Evolutionary conservation across 805 yeast species (phyloP).

Genomic region (Barnettozyma wickerhamii): DNA sequence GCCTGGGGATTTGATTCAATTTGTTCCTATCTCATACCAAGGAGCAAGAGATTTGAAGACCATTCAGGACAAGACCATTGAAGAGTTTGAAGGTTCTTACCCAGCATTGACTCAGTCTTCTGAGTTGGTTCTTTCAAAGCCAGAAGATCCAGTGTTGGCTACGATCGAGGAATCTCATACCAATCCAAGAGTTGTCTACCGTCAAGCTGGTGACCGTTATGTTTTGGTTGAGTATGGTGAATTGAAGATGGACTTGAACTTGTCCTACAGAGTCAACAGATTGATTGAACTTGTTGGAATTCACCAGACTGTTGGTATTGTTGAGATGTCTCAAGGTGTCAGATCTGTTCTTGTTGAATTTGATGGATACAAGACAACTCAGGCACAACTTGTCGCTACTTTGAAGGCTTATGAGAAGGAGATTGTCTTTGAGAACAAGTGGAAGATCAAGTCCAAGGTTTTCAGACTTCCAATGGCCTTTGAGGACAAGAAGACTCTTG

Average conservation of each 20-base stretch:
- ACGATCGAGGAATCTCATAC: constrained; percentile 41
- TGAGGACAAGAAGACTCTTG: constrained; percentile 85
- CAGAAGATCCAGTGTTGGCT: constrained; percentile 69
- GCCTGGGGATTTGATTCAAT: constrained; percentile 84
- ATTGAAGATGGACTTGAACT: constrained; percentile 76
- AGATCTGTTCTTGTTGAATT: constrained; percentile 89
- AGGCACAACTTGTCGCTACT: constrained; percentile 54
- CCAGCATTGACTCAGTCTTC: constrained; percentile 28
- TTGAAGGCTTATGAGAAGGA: constrained; percentile 74
- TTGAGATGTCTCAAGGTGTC: constrained; percentile 97
- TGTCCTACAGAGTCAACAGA: constrained; percentile 80
- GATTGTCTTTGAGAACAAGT: constrained; percentile 66
- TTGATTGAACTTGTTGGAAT: constrained; percentile 68
- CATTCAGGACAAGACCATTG: constrained; percentile 53
- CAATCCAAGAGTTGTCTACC: constrained; percentile 72
- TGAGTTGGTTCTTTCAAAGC: constrained; percentile 33
- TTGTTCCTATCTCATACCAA: constrained; percentile 70
- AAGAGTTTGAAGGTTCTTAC: constrained; percentile 36
- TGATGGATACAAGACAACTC: constrained; percentile 59
- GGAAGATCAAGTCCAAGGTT: constrained; percentile 83
- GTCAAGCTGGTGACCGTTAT: constrained; percentile 98
- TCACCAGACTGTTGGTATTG: constrained; percentile 69
- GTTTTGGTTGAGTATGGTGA: constrained; percentile 92
- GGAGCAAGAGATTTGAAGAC: constrained; percentile 62
- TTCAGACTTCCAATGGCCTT: constrained; percentile 93